These are phyloP conservation scores for Colletotrichum orchidophilum DNA, from an alignment of 2,329 filamentous ascomycete species.

Conservation along the genomic window DNA sequence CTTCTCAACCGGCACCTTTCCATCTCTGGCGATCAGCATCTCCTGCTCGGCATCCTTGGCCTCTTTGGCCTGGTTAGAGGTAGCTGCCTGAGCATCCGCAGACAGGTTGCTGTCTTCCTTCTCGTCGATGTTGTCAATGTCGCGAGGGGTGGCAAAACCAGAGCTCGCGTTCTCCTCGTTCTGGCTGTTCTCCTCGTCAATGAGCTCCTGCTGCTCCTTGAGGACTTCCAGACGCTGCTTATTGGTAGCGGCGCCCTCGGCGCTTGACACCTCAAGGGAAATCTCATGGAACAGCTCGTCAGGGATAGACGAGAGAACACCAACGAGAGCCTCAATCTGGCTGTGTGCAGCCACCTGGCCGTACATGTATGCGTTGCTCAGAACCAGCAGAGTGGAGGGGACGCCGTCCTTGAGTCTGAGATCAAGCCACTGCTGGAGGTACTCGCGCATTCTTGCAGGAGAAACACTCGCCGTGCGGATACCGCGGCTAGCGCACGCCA, in stretches of 20 bases:
- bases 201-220: constrained; percentile 97
- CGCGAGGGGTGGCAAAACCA: constrained; percentile 80
- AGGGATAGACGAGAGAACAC: constrained; percentile 92
- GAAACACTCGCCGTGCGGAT: constrained; percentile 93
- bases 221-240: constrained; percentile 98
- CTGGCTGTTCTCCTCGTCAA: constrained; percentile 96
- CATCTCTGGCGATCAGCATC: constrained; percentile 41
- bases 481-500: constrained; percentile 89
- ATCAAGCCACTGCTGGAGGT: constrained; percentile 93
- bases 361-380: constrained; percentile 99
- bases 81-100: constrained; percentile 58
- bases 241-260: constrained; percentile 97
- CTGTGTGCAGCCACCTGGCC: constrained; percentile 87
- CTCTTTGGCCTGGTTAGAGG: constrained; percentile 40
- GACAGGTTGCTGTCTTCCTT: constrained; percentile 76
- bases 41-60: constrained; percentile 52
- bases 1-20: constrained; percentile 43
- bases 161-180: constrained; percentile 81
- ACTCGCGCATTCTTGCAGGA: constrained; percentile 85
- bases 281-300: constrained; percentile 99
- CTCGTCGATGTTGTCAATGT: constrained; percentile 93
- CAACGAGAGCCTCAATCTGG: constrained; percentile 92
- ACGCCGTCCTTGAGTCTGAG: constrained; percentile 92
- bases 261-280: constrained; percentile 95
- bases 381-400: constrained; percentile 93